These are phyloP conservation scores for Yamadazyma philogaea DNA, from an alignment of 805 yeast genomes.

Conservation along the genomic window DNA sequence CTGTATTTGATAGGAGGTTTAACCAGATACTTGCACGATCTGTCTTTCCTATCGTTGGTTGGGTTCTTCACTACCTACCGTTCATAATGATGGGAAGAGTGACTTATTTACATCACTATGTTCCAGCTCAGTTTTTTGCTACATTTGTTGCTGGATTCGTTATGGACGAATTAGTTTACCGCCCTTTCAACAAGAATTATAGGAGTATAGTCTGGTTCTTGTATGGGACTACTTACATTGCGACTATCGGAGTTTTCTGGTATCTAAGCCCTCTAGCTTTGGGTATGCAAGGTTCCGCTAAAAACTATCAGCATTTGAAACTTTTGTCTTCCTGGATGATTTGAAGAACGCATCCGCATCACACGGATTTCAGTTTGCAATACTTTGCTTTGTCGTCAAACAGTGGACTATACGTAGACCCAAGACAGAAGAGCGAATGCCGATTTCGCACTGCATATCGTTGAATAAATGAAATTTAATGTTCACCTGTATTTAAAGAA, in stretches of 20 bases:
- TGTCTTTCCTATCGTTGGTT: conserved; percentile 36
- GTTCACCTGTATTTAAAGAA: not conserved
- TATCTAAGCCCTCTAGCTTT: conserved; percentile 66
- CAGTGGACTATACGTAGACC: not conserved
- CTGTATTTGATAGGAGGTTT: conserved; percentile 26
- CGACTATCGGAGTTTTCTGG: conserved; percentile 56
- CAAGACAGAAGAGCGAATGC: not conserved
- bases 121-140: conserved; percentile 54
- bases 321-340: conserved; percentile 27
- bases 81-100: conserved; percentile 43
- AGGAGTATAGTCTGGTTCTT: conserved; percentile 19
- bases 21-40: conserved; percentile 28
- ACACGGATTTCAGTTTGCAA: not conserved
- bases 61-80: conserved; percentile 41
- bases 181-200: conserved; percentile 14
- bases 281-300: conserved; percentile 60
- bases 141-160: conserved; percentile 66
- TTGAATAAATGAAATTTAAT: conserved; percentile 2
- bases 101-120: conserved; percentile 43
- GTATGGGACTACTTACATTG: conserved; percentile 45
- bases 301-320: conserved; percentile 28
- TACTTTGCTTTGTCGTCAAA: too few species aligned
- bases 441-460: conserved; percentile 9
- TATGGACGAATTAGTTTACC: conserved; percentile 40
- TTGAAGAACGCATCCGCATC: not conserved